Percentiles rank a stretch among this genome's conserved stretches.
phyloP scores from a whole-genome alignment of 2,329 filamentous ascomycete species.

The Fusarium graminum region DNA sequence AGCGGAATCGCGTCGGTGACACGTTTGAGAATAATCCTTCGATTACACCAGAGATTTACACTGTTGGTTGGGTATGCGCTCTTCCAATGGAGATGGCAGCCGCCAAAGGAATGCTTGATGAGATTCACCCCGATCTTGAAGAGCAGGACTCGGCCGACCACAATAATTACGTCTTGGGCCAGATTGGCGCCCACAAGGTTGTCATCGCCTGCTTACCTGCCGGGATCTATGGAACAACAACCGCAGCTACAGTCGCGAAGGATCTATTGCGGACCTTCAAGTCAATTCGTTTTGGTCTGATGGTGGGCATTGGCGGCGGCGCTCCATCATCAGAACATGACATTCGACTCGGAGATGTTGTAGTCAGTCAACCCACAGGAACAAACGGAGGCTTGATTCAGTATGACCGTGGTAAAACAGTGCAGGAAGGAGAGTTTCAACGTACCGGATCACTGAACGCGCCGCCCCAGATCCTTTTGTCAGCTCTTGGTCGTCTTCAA shows the following conservation, averaged over 20 bases:
- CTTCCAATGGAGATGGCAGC: neutral
- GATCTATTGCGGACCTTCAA: neutral
- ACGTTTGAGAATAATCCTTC: neutral
- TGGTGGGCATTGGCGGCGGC: neutral
- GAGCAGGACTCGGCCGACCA: neutral
- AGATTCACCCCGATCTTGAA: neutral
- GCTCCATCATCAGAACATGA: neutral
- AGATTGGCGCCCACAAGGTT: accelerated
- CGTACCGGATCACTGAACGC: neutral
- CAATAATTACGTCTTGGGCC: neutral
- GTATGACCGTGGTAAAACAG: neutral
- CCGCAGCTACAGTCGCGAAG: neutral
- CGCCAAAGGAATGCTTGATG: neutral
- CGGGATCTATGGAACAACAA: accelerated
- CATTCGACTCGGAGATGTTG: neutral
- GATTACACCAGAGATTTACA: neutral
- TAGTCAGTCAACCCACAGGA: accelerated
- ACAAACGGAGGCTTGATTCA: neutral
- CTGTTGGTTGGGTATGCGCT: neutral
- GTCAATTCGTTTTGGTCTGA: neutral
- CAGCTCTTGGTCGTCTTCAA: neutral
- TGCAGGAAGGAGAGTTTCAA: accelerated
- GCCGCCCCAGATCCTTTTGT: neutral
- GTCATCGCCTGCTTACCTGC: neutral
- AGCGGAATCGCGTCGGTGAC: neutral